These are phyloP conservation scores for Candolleomyces aberdarensis DNA, from an alignment of 768 basidiomycete species.

Conservation along the genomic window DNA sequence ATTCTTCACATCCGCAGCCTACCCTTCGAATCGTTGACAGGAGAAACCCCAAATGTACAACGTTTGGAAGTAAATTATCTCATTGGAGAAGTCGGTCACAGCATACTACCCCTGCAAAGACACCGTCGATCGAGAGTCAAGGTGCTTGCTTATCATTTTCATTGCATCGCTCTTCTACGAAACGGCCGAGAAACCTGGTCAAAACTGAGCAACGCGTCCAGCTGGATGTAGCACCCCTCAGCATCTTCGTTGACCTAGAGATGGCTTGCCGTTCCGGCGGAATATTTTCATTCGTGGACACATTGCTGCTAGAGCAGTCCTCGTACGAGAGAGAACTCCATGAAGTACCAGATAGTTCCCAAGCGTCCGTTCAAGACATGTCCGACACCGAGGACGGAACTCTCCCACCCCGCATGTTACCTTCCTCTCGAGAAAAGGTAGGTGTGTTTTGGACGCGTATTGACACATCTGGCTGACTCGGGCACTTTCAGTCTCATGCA, in stretches of 20 bases:
- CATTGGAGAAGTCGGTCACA: slow-evolving; percentile 51
- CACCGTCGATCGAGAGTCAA: neutral
- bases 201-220: slow-evolving; percentile 22
- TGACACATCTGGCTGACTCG: too few relatives aligned
- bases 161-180: neutral
- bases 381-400: neutral
- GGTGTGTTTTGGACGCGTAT: too few relatives aligned
- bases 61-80: slow-evolving; percentile 51
- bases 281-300: slow-evolving; percentile 48
- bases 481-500: too few relatives aligned
- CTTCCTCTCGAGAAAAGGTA: too few relatives aligned
- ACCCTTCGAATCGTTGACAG: slow-evolving; percentile 60
- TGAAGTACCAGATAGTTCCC: too few relatives aligned
- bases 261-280: slow-evolving; percentile 35
- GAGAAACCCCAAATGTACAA: slow-evolving; percentile 43
- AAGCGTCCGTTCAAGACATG: neutral
- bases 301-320: slow-evolving; percentile 15
- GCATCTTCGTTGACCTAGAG: slow-evolving; percentile 72
- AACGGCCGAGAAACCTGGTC: neutral
- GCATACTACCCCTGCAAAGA: neutral
- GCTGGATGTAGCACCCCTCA: slow-evolving; percentile 57
- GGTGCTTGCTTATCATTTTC: neutral
- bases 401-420: neutral
- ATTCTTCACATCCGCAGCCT: slow-evolving; percentile 36
- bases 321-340: neutral